phyloP scores from a whole-genome alignment of 805 yeast genomes.

The Saturnispora quitensis region DNA sequence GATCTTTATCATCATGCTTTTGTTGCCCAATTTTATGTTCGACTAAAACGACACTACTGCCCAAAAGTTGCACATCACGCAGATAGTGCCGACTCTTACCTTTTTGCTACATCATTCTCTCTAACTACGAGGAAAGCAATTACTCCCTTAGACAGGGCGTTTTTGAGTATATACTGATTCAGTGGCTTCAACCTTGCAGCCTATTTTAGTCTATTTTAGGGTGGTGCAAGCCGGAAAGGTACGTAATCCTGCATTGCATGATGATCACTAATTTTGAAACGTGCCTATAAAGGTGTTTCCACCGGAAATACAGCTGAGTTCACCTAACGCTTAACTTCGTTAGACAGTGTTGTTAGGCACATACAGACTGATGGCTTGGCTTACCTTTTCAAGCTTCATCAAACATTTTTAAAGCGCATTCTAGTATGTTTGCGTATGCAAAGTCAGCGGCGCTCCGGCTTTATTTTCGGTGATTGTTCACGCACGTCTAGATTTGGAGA shows the following conservation, averaged over 20 bases:
- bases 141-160: neutral
- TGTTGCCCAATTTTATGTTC: neutral
- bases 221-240: neutral
- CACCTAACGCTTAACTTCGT: too few species aligned
- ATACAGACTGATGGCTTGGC: neutral
- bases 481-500: neutral
- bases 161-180: neutral
- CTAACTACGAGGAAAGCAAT: neutral
- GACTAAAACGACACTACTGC: neutral
- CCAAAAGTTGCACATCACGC: neutral
- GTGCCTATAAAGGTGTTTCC: neutral
- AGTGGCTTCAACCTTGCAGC: neutral
- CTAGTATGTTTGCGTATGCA: neutral
- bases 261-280: neutral
- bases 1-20: too few species aligned
- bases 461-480: neutral
- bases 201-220: neutral
- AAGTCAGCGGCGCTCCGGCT: neutral
- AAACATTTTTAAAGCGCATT: neutral
- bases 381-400: neutral
- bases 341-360: neutral
- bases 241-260: neutral
- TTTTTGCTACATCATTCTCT: neutral
- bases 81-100: neutral
- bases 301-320: too few species aligned